Percentiles rank a stretch among this genome's conserved stretches.
phyloP scores from a whole-genome alignment of 139 green algal species.

The Deuterostichococcus epilithicus region DNA sequence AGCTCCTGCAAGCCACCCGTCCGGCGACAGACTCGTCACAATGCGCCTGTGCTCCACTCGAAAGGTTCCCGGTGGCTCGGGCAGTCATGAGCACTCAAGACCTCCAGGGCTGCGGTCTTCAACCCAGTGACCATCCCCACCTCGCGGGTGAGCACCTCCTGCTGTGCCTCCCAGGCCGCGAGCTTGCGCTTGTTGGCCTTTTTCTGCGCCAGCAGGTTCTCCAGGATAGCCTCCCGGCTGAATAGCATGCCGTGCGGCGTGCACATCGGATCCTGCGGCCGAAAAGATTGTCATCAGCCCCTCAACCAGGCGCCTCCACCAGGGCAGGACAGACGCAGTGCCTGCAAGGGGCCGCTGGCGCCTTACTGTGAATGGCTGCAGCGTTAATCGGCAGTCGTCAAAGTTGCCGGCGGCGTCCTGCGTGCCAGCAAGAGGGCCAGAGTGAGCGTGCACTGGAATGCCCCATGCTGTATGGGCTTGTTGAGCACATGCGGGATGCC shows the following conservation, averaged over 20 bases:
- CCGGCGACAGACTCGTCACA: too few species aligned
- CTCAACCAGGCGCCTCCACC: too few species aligned
- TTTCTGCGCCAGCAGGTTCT: constrained; percentile 84
- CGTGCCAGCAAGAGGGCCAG: not conserved
- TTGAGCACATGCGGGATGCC: too few species aligned
- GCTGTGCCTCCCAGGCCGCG: constrained; percentile 67
- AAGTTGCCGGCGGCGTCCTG: constrained; percentile 87
- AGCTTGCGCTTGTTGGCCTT: constrained; percentile 79
- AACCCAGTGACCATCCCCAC: constrained; percentile 16
- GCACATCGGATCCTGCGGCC: constrained; percentile 73
- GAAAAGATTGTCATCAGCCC: not conserved
- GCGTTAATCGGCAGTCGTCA: constrained; percentile 83
- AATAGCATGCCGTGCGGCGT: constrained; percentile 80
- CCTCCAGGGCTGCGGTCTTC: too few species aligned
- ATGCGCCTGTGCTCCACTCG: too few species aligned
- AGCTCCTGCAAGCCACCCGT: too few species aligned
- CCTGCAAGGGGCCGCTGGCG: not conserved
- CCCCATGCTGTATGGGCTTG: too few species aligned
- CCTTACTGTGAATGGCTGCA: constrained; percentile 68
- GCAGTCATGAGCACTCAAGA: too few species aligned
- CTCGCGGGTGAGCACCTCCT: constrained; percentile 58
- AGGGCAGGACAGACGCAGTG: not conserved
- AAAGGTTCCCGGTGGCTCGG: not conserved
- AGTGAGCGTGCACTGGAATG: too few species aligned
- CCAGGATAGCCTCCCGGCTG: constrained; percentile 80